These are phyloP conservation scores for Bauhinia variegata DNA, from an alignment of 306 rosid genomes.

Conservation along the genomic window DNA sequence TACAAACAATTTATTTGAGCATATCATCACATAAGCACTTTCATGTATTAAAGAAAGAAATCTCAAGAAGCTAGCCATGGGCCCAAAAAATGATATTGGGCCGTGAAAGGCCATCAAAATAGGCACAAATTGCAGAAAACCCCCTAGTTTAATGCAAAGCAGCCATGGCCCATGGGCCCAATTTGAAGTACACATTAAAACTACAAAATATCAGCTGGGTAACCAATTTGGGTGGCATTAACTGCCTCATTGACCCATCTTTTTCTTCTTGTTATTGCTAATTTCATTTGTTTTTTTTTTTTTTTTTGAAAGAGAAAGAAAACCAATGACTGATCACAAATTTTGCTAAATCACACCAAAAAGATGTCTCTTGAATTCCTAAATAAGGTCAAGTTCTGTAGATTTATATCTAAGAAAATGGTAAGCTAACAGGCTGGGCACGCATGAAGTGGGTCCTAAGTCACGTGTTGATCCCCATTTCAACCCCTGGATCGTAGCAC, in stretches of 20 bases:
- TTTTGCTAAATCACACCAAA: slow-evolving; percentile 15
- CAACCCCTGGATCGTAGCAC: slow-evolving; percentile 35
- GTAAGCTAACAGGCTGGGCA: slow-evolving; percentile 16
- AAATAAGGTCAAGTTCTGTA: slow-evolving; percentile 20
- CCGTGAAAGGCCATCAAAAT: too few species aligned
- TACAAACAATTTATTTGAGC: too few species aligned
- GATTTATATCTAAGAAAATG: background rate
- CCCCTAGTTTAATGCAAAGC: too few species aligned
- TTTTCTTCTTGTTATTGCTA: too few species aligned
- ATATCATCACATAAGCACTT: too few species aligned
- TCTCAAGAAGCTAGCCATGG: too few species aligned
- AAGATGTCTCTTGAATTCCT: slow-evolving; percentile 22
- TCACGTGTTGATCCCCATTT: slow-evolving; percentile 48
- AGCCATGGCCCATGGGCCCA: too few species aligned
- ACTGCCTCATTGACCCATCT: slow-evolving; percentile 14
- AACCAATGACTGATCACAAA: slow-evolving; percentile 35
- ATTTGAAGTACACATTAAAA: too few species aligned
- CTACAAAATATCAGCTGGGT: too few species aligned
- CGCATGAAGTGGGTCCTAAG: background rate
- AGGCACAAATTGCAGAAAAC: too few species aligned
- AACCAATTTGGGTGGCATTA: background rate
- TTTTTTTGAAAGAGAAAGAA: slow-evolving; percentile 26
- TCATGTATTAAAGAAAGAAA: too few species aligned
- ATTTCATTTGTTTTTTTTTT: background rate
- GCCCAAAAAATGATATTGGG: too few species aligned